A percentile compares a stretch with the other conserved stretches of the same genome.
These are phyloP conservation scores for Blastobotrys robertii DNA, from an alignment of 805 yeast genomes.

Conservation along the genomic window DNA sequence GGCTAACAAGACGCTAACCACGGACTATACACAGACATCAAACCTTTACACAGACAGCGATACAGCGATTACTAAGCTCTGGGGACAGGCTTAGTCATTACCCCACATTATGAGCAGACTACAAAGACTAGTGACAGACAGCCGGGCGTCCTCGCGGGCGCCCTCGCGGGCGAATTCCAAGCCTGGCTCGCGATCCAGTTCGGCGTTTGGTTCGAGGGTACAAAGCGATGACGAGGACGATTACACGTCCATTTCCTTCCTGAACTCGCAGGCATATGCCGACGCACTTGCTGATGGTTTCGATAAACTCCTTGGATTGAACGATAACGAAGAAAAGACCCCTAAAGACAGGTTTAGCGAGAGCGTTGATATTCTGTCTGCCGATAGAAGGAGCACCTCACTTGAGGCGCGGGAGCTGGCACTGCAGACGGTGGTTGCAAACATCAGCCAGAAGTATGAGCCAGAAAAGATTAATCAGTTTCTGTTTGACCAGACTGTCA, in stretches of 20 bases:
- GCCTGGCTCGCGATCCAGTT: constrained; percentile 12
- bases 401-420: constrained; percentile 27
- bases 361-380: constrained; percentile 19
- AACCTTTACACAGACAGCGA: no score
- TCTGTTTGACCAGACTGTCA: constrained; percentile 15
- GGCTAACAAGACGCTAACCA: no score
- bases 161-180: constrained; percentile 7
- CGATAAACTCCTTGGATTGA: constrained; percentile 8
- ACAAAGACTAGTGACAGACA: no score
- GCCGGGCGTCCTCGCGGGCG: background rate
- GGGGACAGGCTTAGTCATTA: no score
- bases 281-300: constrained; percentile 12
- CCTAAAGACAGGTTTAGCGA: constrained; percentile 14
- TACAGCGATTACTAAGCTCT: no score
- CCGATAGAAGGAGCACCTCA: constrained; percentile 24
- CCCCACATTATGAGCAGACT: no score
- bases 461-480: constrained; percentile 19
- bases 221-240: constrained; percentile 16
- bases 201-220: constrained; percentile 9
- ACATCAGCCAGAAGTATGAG: constrained; percentile 24
- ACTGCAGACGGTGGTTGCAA: constrained; percentile 18
- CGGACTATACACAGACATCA: no score
- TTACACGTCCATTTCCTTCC: constrained; percentile 13
- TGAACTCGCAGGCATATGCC: constrained; percentile 7
- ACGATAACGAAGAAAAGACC: constrained; percentile 2